phyloP scores from a whole-genome alignment of 345 rosid species.

The Bretschneidera sinensis region DNA sequence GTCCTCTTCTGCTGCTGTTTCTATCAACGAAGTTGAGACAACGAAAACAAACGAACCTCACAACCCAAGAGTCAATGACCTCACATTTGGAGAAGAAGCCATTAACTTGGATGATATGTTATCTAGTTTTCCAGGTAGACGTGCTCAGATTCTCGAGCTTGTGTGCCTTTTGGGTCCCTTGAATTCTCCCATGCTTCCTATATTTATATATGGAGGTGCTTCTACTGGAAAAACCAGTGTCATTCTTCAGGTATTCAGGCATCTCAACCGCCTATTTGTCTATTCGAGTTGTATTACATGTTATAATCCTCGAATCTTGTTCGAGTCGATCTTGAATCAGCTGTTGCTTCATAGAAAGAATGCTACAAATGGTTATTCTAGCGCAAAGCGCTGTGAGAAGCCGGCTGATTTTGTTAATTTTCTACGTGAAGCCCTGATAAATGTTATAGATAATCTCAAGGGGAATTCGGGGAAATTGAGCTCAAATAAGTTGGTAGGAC shows the following conservation, averaged over 20 bases:
- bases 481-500: slow-evolving; percentile 21
- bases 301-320: slow-evolving; percentile 65
- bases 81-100: slow-evolving; percentile 40
- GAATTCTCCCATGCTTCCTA: slow-evolving; percentile 59
- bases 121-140: slow-evolving; percentile 57
- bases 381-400: slow-evolving; percentile 73
- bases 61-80: slow-evolving; percentile 46
- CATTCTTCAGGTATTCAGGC: slow-evolving; percentile 55
- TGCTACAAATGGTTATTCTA: slow-evolving; percentile 59
- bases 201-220: slow-evolving; percentile 64
- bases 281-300: slow-evolving; percentile 71
- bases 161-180: slow-evolving; percentile 56
- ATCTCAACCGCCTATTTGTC: slow-evolving; percentile 70
- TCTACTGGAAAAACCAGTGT: slow-evolving; percentile 84
- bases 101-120: slow-evolving; percentile 46
- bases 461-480: slow-evolving; percentile 26
- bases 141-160: slow-evolving; percentile 52
- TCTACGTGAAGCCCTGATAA: slow-evolving; percentile 48
- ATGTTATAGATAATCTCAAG: slow-evolving; percentile 32
- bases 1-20: slow-evolving; percentile 32
- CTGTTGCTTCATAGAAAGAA: slow-evolving; percentile 54
- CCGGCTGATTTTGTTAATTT: slow-evolving; percentile 74
- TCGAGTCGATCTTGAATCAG: slow-evolving; percentile 74
- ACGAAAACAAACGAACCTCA: slow-evolving; percentile 22
- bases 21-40: slow-evolving; percentile 24